Percentiles rank a stretch among this genome's conserved stretches.
These are phyloP conservation scores for Apophysomyces elegans DNA, from an alignment of 371 early-diverging fungal species.

Conservation along the genomic window DNA sequence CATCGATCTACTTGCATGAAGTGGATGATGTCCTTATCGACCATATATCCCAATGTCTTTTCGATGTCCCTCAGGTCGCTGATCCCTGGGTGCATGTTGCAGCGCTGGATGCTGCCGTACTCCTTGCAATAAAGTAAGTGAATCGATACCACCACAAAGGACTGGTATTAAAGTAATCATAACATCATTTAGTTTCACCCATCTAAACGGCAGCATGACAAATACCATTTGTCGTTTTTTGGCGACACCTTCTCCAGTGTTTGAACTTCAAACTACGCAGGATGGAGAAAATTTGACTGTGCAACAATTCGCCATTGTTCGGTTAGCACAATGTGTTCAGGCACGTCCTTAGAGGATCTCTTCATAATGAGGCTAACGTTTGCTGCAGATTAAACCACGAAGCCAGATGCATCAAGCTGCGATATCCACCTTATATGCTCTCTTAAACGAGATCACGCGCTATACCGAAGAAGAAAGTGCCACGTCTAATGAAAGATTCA, in stretches of 20 bases:
- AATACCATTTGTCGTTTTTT: slow-evolving; percentile 62
- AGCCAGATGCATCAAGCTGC: slow-evolving; percentile 50
- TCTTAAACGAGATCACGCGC: slow-evolving; percentile 58
- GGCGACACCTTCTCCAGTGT: slow-evolving; percentile 65
- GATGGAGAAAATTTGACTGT: slow-evolving; percentile 34
- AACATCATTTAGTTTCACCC: slow-evolving; percentile 46
- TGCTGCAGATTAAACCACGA: slow-evolving; percentile 35
- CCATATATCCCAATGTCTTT: slow-evolving; percentile 60
- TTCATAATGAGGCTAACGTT: slow-evolving; percentile 1
- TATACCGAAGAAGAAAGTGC: slow-evolving; percentile 34
- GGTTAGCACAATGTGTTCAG: slow-evolving; percentile 64
- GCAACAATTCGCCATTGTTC: slow-evolving; percentile 58
- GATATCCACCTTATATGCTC: slow-evolving; percentile 58
- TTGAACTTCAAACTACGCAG: slow-evolving; percentile 41
- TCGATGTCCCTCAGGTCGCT: slow-evolving; percentile 45
- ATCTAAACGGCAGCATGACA: slow-evolving; percentile 56
- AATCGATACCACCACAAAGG: background rate
- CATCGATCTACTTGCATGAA: slow-evolving; percentile 63
- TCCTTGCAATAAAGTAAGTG: slow-evolving; percentile 65
- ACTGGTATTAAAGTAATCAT: background rate
- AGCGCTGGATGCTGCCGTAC: slow-evolving; percentile 59
- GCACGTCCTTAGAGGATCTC: slow-evolving; percentile 26
- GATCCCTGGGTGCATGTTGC: slow-evolving; percentile 61
- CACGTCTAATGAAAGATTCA: slow-evolving; percentile 4
- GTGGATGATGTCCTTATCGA: slow-evolving; percentile 66